Evolutionary conservation across 768 basidiomycete genomes (phyloP), one percentile per base, ranked within the genome.

Genomic region (Chalciporus piperatus): DNA sequence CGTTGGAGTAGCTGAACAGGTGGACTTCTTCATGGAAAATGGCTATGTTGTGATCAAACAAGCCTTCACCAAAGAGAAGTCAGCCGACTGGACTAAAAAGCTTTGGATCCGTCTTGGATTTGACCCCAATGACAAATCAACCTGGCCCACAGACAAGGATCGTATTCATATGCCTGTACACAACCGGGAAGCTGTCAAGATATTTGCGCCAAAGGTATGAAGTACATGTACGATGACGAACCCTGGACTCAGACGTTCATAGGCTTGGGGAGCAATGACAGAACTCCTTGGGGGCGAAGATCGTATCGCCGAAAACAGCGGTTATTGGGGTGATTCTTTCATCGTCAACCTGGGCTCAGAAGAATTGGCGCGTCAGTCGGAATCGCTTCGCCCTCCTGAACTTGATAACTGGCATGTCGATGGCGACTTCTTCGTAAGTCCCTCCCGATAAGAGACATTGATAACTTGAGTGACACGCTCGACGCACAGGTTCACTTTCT

Each of bases 121-220:
- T 51, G 75, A 82, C 58, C 78, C 79, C 2, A 60, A 72, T 39
- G 80, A 85, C 59, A 79, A 76, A 59, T 69, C 76, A 12, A 81
- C 81, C 23, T 86, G 83, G 81, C 39, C 47, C 4, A 46, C 11
- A 6, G 69, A 71, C 52, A 65, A 65, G 41, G 80, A 80, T 52
- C 71, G 76, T 17, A 73, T 76, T 37, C 80, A 85, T 59, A 79
- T 85, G 78, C 83, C 83, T 3, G 75, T 66, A 60, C 78, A 78
- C 55, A 72, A 64, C 22, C 25, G 33, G 16, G 45, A 77, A 54
- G 61, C 58, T 40, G 76, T 81, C 27, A 67, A 74, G 11, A 72
- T 64, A 1, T 81, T 83, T 61, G 75, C 81, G 13, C 81, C 83
- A 1, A 81, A 76, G 70, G 79, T 74, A 59, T 25, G 44, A 27